Percentiles rank a stretch among this genome's conserved stretches.
phyloP scores from a whole-genome alignment of 2,329 filamentous ascomycete species.

The Pleurostoma richardsiae region DNA sequence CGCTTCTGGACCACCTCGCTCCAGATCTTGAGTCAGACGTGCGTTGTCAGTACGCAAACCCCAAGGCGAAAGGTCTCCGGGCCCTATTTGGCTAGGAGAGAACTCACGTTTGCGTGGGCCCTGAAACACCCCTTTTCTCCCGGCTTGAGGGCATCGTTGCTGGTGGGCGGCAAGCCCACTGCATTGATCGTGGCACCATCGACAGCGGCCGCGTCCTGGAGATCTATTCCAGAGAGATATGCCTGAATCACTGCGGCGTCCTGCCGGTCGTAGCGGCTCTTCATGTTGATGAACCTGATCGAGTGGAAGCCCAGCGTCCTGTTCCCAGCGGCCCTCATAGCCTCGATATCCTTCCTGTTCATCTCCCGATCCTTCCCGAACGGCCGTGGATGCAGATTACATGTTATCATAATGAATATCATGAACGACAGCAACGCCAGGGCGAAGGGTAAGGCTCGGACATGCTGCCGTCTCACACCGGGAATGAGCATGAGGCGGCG shows the following conservation, averaged over 20 bases:
- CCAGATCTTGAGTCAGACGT: conserved; percentile 15
- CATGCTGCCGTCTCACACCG: too few relatives aligned
- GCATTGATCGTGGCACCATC: conserved; percentile 12
- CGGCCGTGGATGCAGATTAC: too few relatives aligned
- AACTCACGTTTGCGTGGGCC: conserved; percentile 19
- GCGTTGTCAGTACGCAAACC: not conserved
- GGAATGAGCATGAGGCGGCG: too few relatives aligned
- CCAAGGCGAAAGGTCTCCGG: not conserved
- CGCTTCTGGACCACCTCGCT: conserved; percentile 14
- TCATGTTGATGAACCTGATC: conserved; percentile 19
- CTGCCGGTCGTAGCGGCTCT: conserved; percentile 16
- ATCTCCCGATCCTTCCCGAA: too few relatives aligned
- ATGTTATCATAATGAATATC: too few relatives aligned
- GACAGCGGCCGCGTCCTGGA: conserved; percentile 14
- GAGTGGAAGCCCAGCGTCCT: conserved; percentile 16
- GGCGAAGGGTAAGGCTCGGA: too few relatives aligned
- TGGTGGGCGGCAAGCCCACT: conserved; percentile 17
- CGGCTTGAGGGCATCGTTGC: conserved; percentile 8
- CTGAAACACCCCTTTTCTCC: conserved; percentile 18
- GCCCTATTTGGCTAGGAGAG: too few relatives aligned
- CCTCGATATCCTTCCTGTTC: not conserved
- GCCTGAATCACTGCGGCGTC: conserved; percentile 20
- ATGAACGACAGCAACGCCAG: too few relatives aligned
- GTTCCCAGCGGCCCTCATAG: conserved; percentile 13
- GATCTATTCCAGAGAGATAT: conserved; percentile 17